phyloP scores from a whole-genome alignment of 345 rosid genomes.

The Citrus reticulata region DNA sequence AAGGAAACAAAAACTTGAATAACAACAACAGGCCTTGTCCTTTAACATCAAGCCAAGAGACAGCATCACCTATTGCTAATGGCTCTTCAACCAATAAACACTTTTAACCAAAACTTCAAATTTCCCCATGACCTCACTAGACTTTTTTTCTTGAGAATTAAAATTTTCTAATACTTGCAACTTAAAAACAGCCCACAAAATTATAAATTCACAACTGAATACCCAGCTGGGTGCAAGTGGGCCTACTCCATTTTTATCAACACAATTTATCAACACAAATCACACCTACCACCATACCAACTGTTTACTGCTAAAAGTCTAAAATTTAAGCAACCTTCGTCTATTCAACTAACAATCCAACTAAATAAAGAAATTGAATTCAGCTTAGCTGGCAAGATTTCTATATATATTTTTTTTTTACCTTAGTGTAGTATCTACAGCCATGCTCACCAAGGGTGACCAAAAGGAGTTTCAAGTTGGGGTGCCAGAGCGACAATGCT shows the following conservation, averaged over 20 bases:
- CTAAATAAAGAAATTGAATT: background rate
- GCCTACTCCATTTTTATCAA: background rate
- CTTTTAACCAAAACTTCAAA: background rate
- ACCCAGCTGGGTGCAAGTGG: background rate
- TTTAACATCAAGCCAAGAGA: background rate
- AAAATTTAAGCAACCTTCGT: background rate
- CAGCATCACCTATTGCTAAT: background rate
- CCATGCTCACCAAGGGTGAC: constrained; percentile 96
- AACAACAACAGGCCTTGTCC: background rate
- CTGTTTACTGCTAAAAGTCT: background rate
- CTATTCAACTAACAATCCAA: background rate
- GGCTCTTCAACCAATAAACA: background rate
- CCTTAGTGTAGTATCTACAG: constrained; percentile 95
- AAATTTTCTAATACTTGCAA: background rate
- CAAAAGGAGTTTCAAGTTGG: constrained; percentile 72
- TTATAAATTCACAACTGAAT: background rate
- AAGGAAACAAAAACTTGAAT: background rate
- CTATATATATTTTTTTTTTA: background rate
- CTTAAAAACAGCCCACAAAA: background rate
- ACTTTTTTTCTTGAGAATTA: background rate
- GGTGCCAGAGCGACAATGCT: constrained; percentile 88
- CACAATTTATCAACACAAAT: background rate
- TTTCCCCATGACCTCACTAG: background rate
- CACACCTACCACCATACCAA: background rate
- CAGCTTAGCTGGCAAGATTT: background rate